Base-by-base conservation (phyloP, 2,329 filamentous ascomycete species). In the Xylariaceae sp. region DNA sequence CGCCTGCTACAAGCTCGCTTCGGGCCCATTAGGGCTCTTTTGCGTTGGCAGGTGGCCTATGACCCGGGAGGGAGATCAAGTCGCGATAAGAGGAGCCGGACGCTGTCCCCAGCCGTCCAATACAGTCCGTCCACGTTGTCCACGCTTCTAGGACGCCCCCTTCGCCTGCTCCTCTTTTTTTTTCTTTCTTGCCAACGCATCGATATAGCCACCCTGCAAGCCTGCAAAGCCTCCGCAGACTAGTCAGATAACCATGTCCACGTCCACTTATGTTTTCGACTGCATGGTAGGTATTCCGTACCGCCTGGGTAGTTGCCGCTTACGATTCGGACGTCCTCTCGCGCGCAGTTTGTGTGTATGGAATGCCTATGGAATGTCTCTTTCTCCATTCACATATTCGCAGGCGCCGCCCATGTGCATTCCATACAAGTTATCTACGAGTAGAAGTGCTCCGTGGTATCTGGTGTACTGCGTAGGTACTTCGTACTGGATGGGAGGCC, bases 41-140 rank as follows among this genome's bases (percentile, higher is more conserved):
- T 53, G 51, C 23, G 62, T 57, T 60, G 60, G 60, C 55, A 55
- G n/a, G 52, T 57, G 39, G 56, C 53, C 53, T 45, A 59, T 18
- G 48, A 49, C 15, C 47, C 47, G 5, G 47, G 6, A 8, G 18
- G 51, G 53, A 65, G 42, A 51, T 48, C 58, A 62, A 48, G 55
- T 54, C 51, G 60, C 62, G 56, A 55, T 58, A 58, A 62, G 62
- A 59, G 64, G 62, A 66, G 61, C 54, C 63, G 61, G 62, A 65
- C 62, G 65, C 64, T 17, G 42, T 23, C 30, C 50, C 55, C 53
- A 53, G 18, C 58, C 61, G 58, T 68, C 62, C 66, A 64, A 59
- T 58, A 65, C 64, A 57, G 57, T 70, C 69, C 70, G 71, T 71
- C 70, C 67, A 62, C 66, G 61, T 64, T 65, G 67, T 67, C 70